These are phyloP conservation scores for Ceriops tagal DNA, from an alignment of 345 rosid species.

Conservation along the genomic window DNA sequence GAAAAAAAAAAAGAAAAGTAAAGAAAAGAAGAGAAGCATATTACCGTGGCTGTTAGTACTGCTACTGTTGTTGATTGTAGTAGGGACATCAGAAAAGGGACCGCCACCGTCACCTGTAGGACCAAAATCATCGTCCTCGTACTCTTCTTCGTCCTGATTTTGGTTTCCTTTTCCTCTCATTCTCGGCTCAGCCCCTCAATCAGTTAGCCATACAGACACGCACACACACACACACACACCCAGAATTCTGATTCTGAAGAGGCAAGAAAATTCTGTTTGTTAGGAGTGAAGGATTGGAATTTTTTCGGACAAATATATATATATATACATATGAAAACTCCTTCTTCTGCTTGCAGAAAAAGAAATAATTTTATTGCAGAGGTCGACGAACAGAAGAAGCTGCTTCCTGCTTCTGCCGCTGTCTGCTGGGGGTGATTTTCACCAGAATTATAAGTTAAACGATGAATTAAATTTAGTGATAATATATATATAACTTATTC, in stretches of 20 bases:
- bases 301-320: too few species aligned
- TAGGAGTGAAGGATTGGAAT: too few species aligned
- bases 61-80: conserved; percentile 14
- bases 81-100: conserved; percentile 39
- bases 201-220: not conserved
- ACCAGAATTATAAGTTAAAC: too few species aligned
- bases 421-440: too few species aligned
- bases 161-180: conserved; percentile 77
- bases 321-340: too few species aligned
- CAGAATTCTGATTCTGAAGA: conserved; percentile 7
- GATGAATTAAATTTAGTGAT: too few species aligned
- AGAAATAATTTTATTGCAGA: too few species aligned
- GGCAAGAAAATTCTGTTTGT: not conserved
- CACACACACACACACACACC: not conserved
- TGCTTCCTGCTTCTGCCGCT: too few species aligned
- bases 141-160: conserved; percentile 63
- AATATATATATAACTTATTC: too few species aligned
- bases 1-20: not conserved
- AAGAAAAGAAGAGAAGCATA: too few species aligned
- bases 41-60: conserved; percentile 22
- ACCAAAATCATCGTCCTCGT: conserved; percentile 68
- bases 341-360: too few species aligned
- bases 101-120: conserved; percentile 48
- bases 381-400: too few species aligned
- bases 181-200: not conserved